Base-by-base conservation (phyloP, 169 alveolate genomes). In the Eimeria brunetti region DNA sequence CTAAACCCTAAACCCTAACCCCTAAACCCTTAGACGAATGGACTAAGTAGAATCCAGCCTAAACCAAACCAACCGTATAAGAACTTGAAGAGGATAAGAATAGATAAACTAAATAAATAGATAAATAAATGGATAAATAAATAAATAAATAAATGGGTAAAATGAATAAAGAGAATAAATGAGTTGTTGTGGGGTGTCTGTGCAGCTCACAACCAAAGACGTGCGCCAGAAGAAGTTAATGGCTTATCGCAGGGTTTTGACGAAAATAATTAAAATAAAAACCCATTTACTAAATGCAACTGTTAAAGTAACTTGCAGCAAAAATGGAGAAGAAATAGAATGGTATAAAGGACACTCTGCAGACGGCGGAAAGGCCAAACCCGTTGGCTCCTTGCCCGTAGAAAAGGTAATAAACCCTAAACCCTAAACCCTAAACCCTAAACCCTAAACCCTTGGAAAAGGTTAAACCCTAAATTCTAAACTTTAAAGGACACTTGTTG, bases 321-420 rank as follows among this genome's bases (percentile, higher is more conserved):
- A 69, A 73, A 91, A 94, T 30, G 96, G 96, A 12, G 46, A 81
- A 44, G 75, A 81, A 46, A 46, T 94, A 14, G 94, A 94, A 83
- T 94, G 96, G 96, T 94, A 67, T 67, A 94, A 94, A 60, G 96
- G 96, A 22, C 89, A 86, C 18, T 30, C 76, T 30, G 83, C 78
- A 20, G 80, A 60, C 22, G 95, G 90, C 20, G 94, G 91, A 27
- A 64, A 86, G 91, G 84, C 49, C 49, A 94, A 86, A n/a, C 90
- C 95, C n/a, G 89, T 94, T 1, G 96, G 96, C 2, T 51, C 76
- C 30, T 44, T 94, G 58, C 96, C 94, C 1, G 96, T 94, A 5
- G 96, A 94, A 33, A 94, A 94, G 95, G 96, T 86, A 33, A 5
- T 56, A 56, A 56, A 56, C 64, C 64, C 64, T 56, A 56, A 56